These are phyloP conservation scores for Erythrobasidium yunnanense DNA, from an alignment of 768 basidiomycete genomes.

Conservation along the genomic window DNA sequence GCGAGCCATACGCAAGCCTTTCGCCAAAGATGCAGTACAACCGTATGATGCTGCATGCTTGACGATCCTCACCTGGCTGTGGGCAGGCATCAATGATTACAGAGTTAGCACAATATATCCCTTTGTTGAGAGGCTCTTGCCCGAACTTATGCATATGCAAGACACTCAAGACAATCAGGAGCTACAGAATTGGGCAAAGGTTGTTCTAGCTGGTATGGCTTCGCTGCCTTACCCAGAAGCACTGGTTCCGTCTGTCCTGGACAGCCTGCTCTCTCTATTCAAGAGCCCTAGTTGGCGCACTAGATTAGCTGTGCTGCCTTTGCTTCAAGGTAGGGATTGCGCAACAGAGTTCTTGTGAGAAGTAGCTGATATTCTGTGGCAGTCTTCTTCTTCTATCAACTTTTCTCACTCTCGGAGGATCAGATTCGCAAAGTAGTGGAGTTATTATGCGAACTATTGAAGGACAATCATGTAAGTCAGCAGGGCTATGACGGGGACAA, in stretches of 20 bases:
- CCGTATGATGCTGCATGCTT: conserved; percentile 36
- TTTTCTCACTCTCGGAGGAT: conserved; percentile 64
- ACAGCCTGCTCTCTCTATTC: conserved; percentile 64
- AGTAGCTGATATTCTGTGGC: not conserved
- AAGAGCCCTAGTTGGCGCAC: conserved; percentile 77
- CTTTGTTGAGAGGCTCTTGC: conserved; percentile 35
- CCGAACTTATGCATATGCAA: conserved; percentile 42
- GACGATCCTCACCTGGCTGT: conserved; percentile 37
- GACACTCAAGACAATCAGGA: conserved; percentile 49
- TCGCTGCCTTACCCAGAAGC: conserved; percentile 66
- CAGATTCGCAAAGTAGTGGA: conserved; percentile 71
- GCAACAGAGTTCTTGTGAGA: not conserved
- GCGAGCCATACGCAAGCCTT: conserved; percentile 34
- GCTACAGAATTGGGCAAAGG: conserved; percentile 54
- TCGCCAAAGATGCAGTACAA: conserved; percentile 33
- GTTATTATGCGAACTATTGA: conserved; percentile 67
- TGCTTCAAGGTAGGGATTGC: conserved; percentile 46
- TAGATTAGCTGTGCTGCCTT: conserved; percentile 69
- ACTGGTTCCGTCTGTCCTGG: conserved; percentile 59
- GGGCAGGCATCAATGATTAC: conserved; percentile 32
- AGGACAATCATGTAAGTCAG: conserved; percentile 46
- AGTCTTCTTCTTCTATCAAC: conserved; percentile 57
- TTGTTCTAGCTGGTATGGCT: conserved; percentile 70
- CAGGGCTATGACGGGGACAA: conserved; percentile 37
- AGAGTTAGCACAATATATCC: conserved; percentile 33